Evolutionary conservation across 495 filamentous ascomycete species (phyloP).

Genomic region (Jackrogersella minutella): DNA sequence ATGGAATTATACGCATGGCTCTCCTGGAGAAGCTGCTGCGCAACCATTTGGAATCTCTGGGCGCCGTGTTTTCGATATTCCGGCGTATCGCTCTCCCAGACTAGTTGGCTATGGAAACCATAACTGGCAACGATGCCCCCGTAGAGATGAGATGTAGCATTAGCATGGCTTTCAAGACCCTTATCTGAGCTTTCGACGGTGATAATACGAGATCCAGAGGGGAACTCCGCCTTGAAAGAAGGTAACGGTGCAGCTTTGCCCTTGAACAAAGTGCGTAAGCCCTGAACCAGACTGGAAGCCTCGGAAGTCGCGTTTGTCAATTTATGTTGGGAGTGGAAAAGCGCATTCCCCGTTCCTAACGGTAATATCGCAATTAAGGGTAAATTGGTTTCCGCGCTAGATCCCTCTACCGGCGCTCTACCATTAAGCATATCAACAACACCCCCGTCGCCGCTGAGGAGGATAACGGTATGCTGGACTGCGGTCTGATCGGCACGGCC

Average conservation of each 20-base stretch:
- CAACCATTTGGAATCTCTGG: conserved; percentile 84
- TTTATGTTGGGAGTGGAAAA: conserved; percentile 72
- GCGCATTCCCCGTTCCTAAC: conserved; percentile 88
- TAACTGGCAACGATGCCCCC: conserved; percentile 88
- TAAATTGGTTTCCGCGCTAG: background rate
- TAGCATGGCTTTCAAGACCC: conserved; percentile 3
- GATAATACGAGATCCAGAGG: conserved; percentile 66
- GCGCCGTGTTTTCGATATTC: conserved; percentile 77
- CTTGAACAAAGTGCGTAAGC: conserved; percentile 66
- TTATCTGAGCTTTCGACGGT: conserved; percentile 34
- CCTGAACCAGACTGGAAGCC: conserved; percentile 50
- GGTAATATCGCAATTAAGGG: conserved; percentile 74
- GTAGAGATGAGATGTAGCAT: conserved; percentile 53
- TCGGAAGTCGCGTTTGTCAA: conserved; percentile 28
- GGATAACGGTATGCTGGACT: conserved; percentile 62
- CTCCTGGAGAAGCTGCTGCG: conserved; percentile 69
- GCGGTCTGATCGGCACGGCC: conserved; percentile 51
- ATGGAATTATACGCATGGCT: conserved; percentile 74
- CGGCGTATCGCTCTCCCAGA: conserved; percentile 85
- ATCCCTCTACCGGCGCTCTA: background rate
- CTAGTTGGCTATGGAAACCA: conserved; percentile 85
- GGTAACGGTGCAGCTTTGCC: conserved; percentile 58
- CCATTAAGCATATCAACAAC: conserved; percentile 79
- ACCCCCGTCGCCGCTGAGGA: conserved; percentile 89
- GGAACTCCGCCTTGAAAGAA: conserved; percentile 69